Conservation (phyloP, 768 basidiomycete genomes). For the Rhodotorula graminis region DNA sequence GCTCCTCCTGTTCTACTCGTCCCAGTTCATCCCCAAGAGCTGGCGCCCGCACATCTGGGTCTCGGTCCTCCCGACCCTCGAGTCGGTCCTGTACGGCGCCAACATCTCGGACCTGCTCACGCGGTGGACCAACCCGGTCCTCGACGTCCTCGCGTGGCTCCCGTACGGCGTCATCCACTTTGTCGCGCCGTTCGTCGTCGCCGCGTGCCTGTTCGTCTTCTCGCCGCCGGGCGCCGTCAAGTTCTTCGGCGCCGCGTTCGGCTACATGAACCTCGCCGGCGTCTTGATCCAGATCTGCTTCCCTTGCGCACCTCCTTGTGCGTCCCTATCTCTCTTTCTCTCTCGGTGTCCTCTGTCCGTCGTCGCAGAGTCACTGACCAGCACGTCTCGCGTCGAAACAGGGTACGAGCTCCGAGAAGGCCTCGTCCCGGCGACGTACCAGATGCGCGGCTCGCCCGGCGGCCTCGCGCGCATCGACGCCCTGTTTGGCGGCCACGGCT, state of each 20-base stretch:
- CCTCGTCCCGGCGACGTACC: conserved; percentile 87
- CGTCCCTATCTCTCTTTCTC: no score
- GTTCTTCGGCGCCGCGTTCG: conserved; percentile 80
- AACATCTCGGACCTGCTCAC: conserved; percentile 97
- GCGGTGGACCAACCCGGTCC: conserved; percentile 80
- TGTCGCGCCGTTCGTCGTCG: conserved; percentile 76
- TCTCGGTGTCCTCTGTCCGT: no score
- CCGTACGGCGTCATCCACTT: conserved; percentile 97
- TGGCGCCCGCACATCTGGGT: conserved; percentile 78
- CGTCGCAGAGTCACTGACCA: no score
- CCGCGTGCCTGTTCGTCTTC: conserved; percentile 82
- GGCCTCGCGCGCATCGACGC: conserved; percentile 88
- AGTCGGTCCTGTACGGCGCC: conserved; percentile 90
- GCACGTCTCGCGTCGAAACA: conserved; percentile 25
- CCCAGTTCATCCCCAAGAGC: conserved; percentile 70
- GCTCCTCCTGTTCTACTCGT: conserved; percentile 79
- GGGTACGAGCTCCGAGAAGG: conserved; percentile 98
- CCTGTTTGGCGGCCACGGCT: conserved; percentile 69
- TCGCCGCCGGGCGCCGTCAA: conserved; percentile 67
- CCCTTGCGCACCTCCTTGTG: conserved; percentile 81
- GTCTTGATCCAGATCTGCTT: conserved; percentile 82
- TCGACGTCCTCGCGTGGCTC: conserved; percentile 91
- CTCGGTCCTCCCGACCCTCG: conserved; percentile 85
- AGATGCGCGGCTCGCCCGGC: conserved; percentile 85
- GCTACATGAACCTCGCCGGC: conserved; percentile 84